A percentile compares a stretch with the other conserved stretches of the same genome.
These are phyloP conservation scores for Lentinula boryana DNA, from an alignment of 768 basidiomycete species.

Conservation along the genomic window DNA sequence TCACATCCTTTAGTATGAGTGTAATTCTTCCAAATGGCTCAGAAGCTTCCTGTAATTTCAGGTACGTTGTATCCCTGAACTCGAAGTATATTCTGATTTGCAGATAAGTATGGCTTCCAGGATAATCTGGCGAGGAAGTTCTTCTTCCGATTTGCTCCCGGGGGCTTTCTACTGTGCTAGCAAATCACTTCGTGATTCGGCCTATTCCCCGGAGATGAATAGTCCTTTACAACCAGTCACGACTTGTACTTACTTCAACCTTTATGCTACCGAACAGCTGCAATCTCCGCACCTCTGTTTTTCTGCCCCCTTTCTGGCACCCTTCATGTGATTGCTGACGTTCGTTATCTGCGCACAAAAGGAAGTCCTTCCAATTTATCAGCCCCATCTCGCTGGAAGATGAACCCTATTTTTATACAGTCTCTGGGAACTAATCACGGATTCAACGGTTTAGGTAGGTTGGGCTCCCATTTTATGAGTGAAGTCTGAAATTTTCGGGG, in stretches of 20 bases:
- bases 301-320: neutral
- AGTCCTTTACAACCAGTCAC: neutral
- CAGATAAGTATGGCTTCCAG: neutral
- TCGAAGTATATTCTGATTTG: neutral
- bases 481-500: neutral
- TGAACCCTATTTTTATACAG: neutral
- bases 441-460: neutral
- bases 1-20: too few species aligned
- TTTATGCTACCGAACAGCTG: neutral
- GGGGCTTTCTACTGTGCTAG: neutral
- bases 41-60: too few species aligned
- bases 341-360: neutral
- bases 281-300: neutral
- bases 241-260: too few species aligned
- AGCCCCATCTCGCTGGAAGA: neutral
- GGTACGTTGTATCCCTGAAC: too few species aligned
- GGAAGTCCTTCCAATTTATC: neutral
- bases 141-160: neutral
- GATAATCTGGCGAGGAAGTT: neutral
- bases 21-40: too few species aligned
- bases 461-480: neutral
- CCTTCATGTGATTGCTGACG: neutral
- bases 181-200: neutral
- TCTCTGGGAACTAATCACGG: neutral
- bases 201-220: neutral